phyloP scores from a whole-genome alignment of 1,139 yeast genomes.

The Pichia sp. region DNA sequence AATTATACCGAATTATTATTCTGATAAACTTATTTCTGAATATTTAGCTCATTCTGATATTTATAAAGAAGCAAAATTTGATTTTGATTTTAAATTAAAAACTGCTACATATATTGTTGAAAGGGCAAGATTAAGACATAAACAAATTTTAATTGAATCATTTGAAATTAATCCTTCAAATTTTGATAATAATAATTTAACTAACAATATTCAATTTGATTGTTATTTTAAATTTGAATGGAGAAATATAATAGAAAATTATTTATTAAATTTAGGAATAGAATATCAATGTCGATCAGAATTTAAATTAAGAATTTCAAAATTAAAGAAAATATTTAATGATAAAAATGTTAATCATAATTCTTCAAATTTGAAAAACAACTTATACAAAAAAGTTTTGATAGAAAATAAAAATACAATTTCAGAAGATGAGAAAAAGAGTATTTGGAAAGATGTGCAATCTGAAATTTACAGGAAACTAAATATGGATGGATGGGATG shows the following conservation, averaged over 20 bases:
- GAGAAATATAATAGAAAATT: conserved; percentile 65
- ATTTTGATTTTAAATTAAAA: conserved; percentile 43
- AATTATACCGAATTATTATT: conserved; percentile 43
- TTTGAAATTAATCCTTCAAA: conserved; percentile 20
- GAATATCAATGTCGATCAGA: conserved; percentile 64
- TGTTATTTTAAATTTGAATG: conserved; percentile 40
- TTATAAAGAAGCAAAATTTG: conserved; percentile 53
- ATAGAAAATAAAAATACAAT: conserved; percentile 27
- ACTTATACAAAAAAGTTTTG: conserved; percentile 24
- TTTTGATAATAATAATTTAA: conserved; percentile 17
- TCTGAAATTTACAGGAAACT: conserved; percentile 46
- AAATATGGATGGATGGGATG: conserved; percentile 13
- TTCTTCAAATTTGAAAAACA: conserved; percentile 8
- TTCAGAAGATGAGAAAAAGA: conserved; percentile 47
- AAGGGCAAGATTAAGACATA: conserved; percentile 49
- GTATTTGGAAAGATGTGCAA: conserved; percentile 58
- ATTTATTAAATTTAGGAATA: conserved; percentile 54
- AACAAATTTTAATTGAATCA: conserved; percentile 26
- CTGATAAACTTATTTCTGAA: conserved; percentile 42
- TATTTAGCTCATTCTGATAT: conserved; percentile 49
- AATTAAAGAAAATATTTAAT: conserved; percentile 20
- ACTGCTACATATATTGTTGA: conserved; percentile 56
- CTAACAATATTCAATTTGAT: conserved; percentile 18
- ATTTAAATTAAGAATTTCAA: conserved; percentile 38
- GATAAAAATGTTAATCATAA: conserved; percentile 3